Base-by-base conservation (phyloP, 2,329 filamentous ascomycete genomes). In the Acarospora socialis region DNA sequence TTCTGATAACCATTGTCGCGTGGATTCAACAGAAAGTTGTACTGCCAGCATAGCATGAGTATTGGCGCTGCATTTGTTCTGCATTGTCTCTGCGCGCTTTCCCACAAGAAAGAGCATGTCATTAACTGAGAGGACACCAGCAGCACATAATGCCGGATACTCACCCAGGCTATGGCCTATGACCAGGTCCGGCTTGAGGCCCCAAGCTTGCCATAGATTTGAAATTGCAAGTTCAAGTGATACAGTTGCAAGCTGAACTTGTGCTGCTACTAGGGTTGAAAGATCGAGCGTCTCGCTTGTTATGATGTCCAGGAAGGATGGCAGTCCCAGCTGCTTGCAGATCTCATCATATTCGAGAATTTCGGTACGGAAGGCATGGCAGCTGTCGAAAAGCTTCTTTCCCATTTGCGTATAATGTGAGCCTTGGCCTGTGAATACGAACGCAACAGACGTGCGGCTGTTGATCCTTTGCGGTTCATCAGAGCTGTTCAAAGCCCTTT, bases 391-490 rank as follows among this genome's bases (percentile, higher is more conserved):
- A 1, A 61, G 42, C 28, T 55, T 36, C 17, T 38, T 28, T 15
- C 47, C 49, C 49, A 56, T 54, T 19, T 46, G 45, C 5, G 46
- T 32, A 32, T 56, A 56, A 21, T 52, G 46, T n/a, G 50, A 47
- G 4, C 55, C 55, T 36, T 59, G 55, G 4, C 55, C 55, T 4
- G 54, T 54, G 25, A 55, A 59, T 8, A 50, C 33, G 20, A 45
- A 44, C 14, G 39, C 25, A 7, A 38, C 23, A 4, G 38, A 21
- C n/a, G 34, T 16, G 4, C 9, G 9, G 9, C 21, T 19, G 9
- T 10, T 34, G 13, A 12, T 25, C 4, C 20, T 28, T n/a, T n/a
- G 19, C 16, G 36, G 28, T 15, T 35, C 29, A 8, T 30, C 12
- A n/a, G n/a, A n/a, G n/a, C n/a, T n/a, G n/a, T n/a, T n/a, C n/a